Evolutionary conservation across 2,329 filamentous ascomycete genomes (phyloP), one percentile per base, ranked within the genome.

Genomic region (Aspergillus versicolor): DNA sequence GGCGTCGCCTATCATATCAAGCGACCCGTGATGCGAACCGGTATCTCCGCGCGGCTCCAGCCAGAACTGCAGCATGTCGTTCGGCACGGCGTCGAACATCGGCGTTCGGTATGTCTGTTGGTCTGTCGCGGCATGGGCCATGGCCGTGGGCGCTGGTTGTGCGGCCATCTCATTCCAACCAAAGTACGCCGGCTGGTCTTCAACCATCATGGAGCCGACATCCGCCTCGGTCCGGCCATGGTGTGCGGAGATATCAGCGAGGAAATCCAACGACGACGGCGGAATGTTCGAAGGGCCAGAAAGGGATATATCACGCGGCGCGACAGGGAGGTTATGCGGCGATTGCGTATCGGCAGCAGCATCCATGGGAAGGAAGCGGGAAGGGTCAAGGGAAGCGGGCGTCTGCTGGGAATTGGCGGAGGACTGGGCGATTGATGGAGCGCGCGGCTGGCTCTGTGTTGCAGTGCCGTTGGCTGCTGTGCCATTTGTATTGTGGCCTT

Each of bases 401-500:
- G 68, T 61, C 57, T 66, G 67, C 57, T 62, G 69, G 64, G 60
- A 68, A 62, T 58, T 61, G 21, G 9, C n/a, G 45, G 61, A 61
- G 43, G 62, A 61, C 61, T 67, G 70, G 62, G 58, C 66, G 19
- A 48, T 30, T 6, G 59, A 32, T 55, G 60, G 59, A 66, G 62
- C 67, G 64, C 61, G 66, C 69, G 67, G 72, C 60, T 61, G 72
- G 63, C 59, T 73, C 60, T 74, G 74, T 44, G 62, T 46, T 12
- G 52, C 52, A 9, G 52, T 58, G 9, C 46, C 52, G 15, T 56
- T 56, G 22, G 63, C 32, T 8, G 51, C 47, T 46, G 65, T 63
- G 38, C 48, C 54, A 37, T 56, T 57, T n/a, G 55, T 50, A 59
- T 78, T 77, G 63, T 81, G 79, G 52, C 79, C 77, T 72, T 81